Evolutionary conservation across 768 basidiomycete genomes (phyloP), one percentile per base, ranked within the genome.

Genomic region (Gloeophyllum trabeum): DNA sequence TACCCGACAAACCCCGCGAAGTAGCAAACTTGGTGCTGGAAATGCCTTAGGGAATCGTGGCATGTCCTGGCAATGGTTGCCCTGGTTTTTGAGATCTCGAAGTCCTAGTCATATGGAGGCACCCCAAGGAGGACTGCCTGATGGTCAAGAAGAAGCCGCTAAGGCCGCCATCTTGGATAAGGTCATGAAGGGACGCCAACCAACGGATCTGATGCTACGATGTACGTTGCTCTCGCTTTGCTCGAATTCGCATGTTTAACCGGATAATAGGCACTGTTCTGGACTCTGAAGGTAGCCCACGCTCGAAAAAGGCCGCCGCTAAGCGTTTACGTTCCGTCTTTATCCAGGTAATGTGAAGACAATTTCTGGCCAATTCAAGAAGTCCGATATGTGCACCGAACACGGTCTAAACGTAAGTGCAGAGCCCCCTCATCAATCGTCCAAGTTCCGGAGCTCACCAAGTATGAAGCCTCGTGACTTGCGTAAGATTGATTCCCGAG

Each of bases 401-500:
- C 89, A 94, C 61, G 76, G 79, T 51, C 64, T 97, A 48, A 90
- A 94, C 67, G 93, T 96, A 68, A 65, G 84, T 62, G 28, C 39
- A 35, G 46, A 44, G 47, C 51, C 42, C 39, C 14, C 21, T 35
- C 35, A 37, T 32, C 34, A 36, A 22, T 26, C 26, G 12, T 24
- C 13, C 7, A 25, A 30, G 21, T 21, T 43, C 55, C 35, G 50
- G 43, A 46, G 45, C 43, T 51, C 49, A 51, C 44, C 46, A 35
- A 37, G 35, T 42, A 50, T 48, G 18, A 51, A 92, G 87, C 84
- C 91, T 51, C 84, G 94, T 70, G 94, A 98, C 67, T 70, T 98
- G 19, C 82, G 94, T 42, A 96, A 97, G 69, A 87, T 98, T 50
- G 94, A 98, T 64, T 92, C 89, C 3, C 73, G 90, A 50, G 75